A percentile compares a stretch with the other conserved stretches of the same genome.
These are phyloP conservation scores for Apiosordaria backusii DNA, from an alignment of 495 filamentous ascomycete genomes.

Conservation along the genomic window DNA sequence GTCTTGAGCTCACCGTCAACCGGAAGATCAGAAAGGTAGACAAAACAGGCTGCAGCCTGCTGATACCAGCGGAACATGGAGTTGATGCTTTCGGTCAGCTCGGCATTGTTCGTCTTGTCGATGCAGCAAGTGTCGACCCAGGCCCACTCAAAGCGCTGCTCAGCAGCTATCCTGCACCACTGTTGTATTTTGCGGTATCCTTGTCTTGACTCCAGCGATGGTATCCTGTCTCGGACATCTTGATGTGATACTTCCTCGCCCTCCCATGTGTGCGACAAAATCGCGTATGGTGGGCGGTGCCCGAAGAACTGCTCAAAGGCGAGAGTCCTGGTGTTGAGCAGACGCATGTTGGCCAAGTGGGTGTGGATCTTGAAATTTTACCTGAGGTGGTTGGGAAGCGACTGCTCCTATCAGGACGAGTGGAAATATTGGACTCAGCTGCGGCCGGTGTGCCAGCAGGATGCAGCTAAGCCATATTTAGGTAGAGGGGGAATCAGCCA, in stretches of 20 bases:
- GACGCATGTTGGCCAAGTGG: conserved; percentile 23
- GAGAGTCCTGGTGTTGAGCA: conserved; percentile 21
- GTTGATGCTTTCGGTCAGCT: conserved; percentile 43
- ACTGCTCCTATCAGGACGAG: no score
- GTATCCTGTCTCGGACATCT: conserved; percentile 18
- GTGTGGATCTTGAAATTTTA: no score
- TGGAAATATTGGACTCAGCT: no score
- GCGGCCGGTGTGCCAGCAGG: no score
- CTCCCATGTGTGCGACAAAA: conserved; percentile 46
- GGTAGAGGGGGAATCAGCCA: no score
- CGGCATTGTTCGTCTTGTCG: conserved; percentile 39
- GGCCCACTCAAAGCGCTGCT: conserved; percentile 24
- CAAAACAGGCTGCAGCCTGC: conserved; percentile 28
- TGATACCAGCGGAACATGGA: conserved; percentile 41
- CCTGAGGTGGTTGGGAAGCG: no score
- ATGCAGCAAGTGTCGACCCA: conserved; percentile 40
- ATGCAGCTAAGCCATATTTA: no score
- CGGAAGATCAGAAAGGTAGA: conserved; percentile 24
- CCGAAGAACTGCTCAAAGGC: conserved; percentile 20
- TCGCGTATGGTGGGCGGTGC: conserved; percentile 34
- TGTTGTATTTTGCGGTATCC: conserved; percentile 26
- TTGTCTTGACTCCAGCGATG: conserved; percentile 17
- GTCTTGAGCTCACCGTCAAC: background rate
- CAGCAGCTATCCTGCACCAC: conserved; percentile 13
- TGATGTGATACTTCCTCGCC: conserved; percentile 41